Evolutionary conservation across 768 basidiomycete species (phyloP).

Genomic region (Trametes meyenii): DNA sequence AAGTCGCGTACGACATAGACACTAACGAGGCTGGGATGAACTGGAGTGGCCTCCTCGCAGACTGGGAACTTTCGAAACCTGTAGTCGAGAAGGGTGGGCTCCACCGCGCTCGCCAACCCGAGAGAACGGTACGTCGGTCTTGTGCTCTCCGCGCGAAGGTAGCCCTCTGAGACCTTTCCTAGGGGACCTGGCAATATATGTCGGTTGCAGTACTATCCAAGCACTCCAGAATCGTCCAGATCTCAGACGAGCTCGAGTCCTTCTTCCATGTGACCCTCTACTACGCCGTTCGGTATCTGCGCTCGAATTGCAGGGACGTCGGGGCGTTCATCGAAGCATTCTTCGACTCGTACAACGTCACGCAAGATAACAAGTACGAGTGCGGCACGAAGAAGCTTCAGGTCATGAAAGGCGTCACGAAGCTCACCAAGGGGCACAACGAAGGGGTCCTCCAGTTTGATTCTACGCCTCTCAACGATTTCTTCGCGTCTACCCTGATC

Average conservation of each 20-base stretch:
- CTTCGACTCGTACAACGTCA: constrained; percentile 2
- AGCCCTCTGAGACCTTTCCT: background rate
- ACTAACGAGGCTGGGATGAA: background rate
- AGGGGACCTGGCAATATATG: constrained; percentile 28
- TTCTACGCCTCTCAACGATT: background rate
- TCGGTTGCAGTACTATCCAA: background rate
- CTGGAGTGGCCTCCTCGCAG: constrained; percentile 8
- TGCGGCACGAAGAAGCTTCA: constrained; percentile 8
- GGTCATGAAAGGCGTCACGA: background rate
- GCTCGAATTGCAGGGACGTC: constrained; percentile 1
- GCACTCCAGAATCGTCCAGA: background rate
- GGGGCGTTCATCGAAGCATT: background rate
- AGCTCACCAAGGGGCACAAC: background rate
- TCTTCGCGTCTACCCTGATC: background rate
- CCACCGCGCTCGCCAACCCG: background rate
- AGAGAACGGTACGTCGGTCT: constrained; percentile 4
- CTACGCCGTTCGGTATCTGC: constrained; percentile 10
- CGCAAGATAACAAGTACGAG: background rate
- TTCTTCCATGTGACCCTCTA: constrained; percentile 22
- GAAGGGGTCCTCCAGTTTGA: background rate
- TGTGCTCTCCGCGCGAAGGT: background rate
- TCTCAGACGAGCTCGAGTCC: constrained; percentile 24
- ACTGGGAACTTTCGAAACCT: constrained; percentile 12
- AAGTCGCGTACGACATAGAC: background rate
- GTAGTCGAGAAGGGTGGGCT: background rate